These are phyloP conservation scores for Ambrosia artemisiifolia DNA, from an alignment of 129 eudicot species.

Conservation along the genomic window DNA sequence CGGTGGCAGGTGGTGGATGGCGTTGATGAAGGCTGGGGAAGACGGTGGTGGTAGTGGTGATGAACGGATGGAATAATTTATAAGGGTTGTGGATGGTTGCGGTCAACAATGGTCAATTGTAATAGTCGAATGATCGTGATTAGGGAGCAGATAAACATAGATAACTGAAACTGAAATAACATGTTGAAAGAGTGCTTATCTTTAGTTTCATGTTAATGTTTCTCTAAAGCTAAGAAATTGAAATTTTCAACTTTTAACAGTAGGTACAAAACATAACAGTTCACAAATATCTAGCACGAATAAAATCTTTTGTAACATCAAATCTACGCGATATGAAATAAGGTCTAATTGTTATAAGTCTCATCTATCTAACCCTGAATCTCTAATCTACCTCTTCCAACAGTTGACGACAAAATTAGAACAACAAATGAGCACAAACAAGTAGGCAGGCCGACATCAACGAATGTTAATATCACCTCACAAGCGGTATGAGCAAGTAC, in stretches of 20 bases:
- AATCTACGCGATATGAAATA: not conserved
- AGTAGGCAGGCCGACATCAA: not conserved
- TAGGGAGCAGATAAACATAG: not conserved
- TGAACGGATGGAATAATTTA: too few relatives aligned
- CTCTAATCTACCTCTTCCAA: not conserved
- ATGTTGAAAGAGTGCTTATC: too few relatives aligned
- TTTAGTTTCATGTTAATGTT: too few relatives aligned
- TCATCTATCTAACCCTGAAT: slow-evolving; percentile 25
- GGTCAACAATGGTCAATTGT: too few relatives aligned
- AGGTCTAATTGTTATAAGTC: slow-evolving; percentile 13
- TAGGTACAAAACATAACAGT: not conserved
- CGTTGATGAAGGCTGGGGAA: not conserved
- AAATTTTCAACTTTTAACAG: too few relatives aligned
- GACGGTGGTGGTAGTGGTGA: not conserved
- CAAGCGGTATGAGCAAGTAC: slow-evolving; percentile 89
- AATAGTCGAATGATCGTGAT: too few relatives aligned
- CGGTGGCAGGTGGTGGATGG: not conserved
- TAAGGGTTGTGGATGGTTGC: too few relatives aligned
- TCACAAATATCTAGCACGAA: not conserved
- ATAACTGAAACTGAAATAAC: not conserved
- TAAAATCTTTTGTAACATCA: slow-evolving; percentile 15
- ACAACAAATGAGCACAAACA: not conserved
- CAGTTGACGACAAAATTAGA: slow-evolving; percentile 18
- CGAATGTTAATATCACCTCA: slow-evolving; percentile 45
- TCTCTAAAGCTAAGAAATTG: too few relatives aligned